Conservation (phyloP, 2,329 filamentous ascomycete species). For the Fusarium proliferatum region DNA sequence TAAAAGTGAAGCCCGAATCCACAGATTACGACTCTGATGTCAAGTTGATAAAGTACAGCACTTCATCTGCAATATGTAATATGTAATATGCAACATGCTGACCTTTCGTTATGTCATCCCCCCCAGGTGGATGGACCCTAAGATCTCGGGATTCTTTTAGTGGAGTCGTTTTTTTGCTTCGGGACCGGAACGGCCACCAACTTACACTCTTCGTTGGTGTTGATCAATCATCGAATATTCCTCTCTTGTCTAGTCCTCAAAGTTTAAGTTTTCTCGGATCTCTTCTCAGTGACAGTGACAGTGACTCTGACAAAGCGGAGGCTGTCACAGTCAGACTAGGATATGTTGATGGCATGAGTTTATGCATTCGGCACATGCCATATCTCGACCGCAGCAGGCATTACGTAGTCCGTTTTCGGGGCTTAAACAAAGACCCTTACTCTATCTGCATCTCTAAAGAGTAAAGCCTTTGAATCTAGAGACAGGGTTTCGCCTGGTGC, state of each 20-base stretch:
- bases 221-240: not conserved
- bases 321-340: not conserved
- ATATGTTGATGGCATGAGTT: slow-evolving; percentile 1
- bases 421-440: slow-evolving; percentile 20
- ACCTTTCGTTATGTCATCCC: slow-evolving; percentile 29
- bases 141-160: slow-evolving; percentile 8
- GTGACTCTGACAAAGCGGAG: not conserved
- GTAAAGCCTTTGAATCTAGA: slow-evolving; percentile 10
- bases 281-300: not conserved
- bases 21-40: not conserved
- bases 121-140: slow-evolving; percentile 26
- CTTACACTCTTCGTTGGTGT: not conserved
- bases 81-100: not conserved
- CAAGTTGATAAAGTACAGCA: not conserved
- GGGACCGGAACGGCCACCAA: slow-evolving; percentile 21
- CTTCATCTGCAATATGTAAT: not conserved
- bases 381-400: not conserved
- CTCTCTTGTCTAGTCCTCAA: not conserved
- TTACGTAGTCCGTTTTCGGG: slow-evolving; percentile 31
- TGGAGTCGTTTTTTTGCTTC: slow-evolving; percentile 1
- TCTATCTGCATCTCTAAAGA: slow-evolving; percentile 11
- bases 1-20: not conserved
- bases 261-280: not conserved
- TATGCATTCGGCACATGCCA: slow-evolving; percentile 15
- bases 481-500: slow-evolving; percentile 21